Percentiles rank a stretch among this genome's conserved stretches.
Conservation (phyloP, 208 protist species). For the Crithidia brevicula region DNA sequence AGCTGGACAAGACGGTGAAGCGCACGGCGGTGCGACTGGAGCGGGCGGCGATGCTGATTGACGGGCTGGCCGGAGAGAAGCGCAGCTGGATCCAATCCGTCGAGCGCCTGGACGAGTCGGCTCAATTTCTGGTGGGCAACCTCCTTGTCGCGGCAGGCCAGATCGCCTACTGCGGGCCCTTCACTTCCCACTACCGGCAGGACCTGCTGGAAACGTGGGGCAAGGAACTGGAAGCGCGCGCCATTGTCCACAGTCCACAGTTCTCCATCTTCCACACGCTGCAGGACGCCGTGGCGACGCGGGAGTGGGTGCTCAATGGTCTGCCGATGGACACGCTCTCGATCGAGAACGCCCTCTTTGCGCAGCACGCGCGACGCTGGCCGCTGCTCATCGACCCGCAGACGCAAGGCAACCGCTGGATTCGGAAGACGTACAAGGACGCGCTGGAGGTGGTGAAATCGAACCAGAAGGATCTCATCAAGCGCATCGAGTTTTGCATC, state of each 20-base stretch:
- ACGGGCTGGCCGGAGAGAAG: slow-evolving; percentile 97
- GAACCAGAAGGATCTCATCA: slow-evolving; percentile 95
- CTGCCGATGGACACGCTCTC: slow-evolving; percentile 97
- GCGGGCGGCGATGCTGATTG: slow-evolving; percentile 96
- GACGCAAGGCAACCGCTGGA: slow-evolving; percentile 98
- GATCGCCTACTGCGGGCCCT: slow-evolving; percentile 97
- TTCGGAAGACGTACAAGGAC: slow-evolving; percentile 96
- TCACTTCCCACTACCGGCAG: slow-evolving; percentile 94
- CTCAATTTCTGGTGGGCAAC: slow-evolving; percentile 95
- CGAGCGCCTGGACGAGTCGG: slow-evolving; percentile 83
- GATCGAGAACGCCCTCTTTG: slow-evolving; percentile 98
- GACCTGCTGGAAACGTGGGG: slow-evolving; percentile 89
- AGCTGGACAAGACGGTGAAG: slow-evolving; percentile 93
- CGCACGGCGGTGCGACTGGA: slow-evolving; percentile 95
- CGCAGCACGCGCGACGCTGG: slow-evolving; percentile 95
- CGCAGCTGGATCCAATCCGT: slow-evolving; percentile 93
- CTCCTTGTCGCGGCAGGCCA: slow-evolving; percentile 95
- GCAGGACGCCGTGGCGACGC: slow-evolving; percentile 95
- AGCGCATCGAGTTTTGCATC: slow-evolving; percentile 96
- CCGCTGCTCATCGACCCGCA: slow-evolving; percentile 99
- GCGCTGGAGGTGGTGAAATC: slow-evolving; percentile 97
- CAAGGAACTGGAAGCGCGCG: slow-evolving; percentile 63
- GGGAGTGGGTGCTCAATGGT: slow-evolving; percentile 95
- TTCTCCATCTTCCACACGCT: slow-evolving; percentile 92
- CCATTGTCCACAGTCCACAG: slow-evolving; percentile 86